Evolutionary conservation across 495 filamentous ascomycete species (phyloP).

Genomic region (Lichina pygmaea): DNA sequence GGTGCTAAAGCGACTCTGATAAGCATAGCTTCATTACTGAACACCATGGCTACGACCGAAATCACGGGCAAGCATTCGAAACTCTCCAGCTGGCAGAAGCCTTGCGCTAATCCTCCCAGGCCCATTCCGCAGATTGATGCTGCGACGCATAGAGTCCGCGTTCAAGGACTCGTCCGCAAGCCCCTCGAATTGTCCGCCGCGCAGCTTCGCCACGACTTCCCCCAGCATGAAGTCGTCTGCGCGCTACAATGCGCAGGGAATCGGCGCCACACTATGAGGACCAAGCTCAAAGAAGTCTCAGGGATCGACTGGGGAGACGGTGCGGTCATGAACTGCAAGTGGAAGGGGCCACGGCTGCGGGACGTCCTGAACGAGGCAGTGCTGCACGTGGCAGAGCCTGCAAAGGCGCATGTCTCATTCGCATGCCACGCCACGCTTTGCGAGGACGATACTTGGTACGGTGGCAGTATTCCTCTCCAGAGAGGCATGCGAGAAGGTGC

Average conservation of each 20-base stretch:
- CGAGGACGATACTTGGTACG: conserved; percentile 49
- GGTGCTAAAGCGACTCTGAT: neutral
- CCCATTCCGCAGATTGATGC: conserved; percentile 19
- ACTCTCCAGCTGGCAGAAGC: neutral
- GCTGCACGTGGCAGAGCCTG: conserved; percentile 5
- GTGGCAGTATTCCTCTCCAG: conserved; percentile 20
- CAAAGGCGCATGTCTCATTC: conserved; percentile 22
- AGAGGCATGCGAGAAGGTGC: conserved; percentile 19
- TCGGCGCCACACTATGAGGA: conserved; percentile 36
- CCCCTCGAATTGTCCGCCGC: conserved; percentile 11
- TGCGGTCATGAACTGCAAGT: conserved; percentile 34
- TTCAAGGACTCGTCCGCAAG: conserved; percentile 15
- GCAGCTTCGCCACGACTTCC: conserved; percentile 18
- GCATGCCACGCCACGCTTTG: conserved; percentile 28
- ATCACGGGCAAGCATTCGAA: conserved; percentile 14
- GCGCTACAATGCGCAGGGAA: conserved; percentile 38
- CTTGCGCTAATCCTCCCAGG: neutral
- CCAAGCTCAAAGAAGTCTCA: conserved; percentile 27
- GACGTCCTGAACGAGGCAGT: conserved; percentile 23
- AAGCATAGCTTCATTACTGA: conserved; percentile 14
- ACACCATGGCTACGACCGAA: conserved; percentile 19
- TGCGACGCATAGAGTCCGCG: conserved; percentile 15
- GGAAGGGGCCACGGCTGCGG: conserved; percentile 25
- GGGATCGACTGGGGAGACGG: conserved; percentile 38
- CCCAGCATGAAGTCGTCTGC: conserved; percentile 25